Evolutionary conservation across 768 basidiomycete species (phyloP), one percentile per base, ranked within the genome.

Genomic region (Mrakia hoshinonis): DNA sequence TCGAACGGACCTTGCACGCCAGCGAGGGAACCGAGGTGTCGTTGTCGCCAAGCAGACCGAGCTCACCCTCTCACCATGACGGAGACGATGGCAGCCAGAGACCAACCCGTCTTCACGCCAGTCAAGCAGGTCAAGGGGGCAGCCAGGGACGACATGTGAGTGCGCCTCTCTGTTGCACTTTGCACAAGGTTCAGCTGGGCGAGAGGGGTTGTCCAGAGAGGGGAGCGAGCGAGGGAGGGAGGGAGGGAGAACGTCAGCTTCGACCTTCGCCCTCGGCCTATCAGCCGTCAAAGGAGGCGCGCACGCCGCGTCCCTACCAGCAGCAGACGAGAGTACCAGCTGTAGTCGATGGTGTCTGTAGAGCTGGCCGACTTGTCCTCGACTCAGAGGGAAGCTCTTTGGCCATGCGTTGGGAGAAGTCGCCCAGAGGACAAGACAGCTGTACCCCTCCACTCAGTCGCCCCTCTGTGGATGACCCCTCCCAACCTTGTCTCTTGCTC

Each of bases 121-220:
- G 67, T 68, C 12, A 29, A 46, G 12, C 67, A 68, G 55, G 54
- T 55, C 12, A 68, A 68, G 39, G 67, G 75, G 36, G 73, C 75
- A 67, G 77, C 76, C 9, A 46, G 77, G 15, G 73, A 76, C 24
- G 75, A 78, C 31, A 76, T 78, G 77, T 78, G 67, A 76, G 77
- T 77, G 34, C 9, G 46, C 47, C 13, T 70, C 24, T 49, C 13
- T 36, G 29, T 52, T 39, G 9, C 36, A 26, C 4, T 26, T 62
- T 12, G 10, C 24, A 39, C 34, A 54, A 58, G 38, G 38, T 36
- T 61, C 58, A 54, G 29, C n/a, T 29, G 39, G n/a, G 46, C n/a
- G 24, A 46, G 31, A 22, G n/a, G 13, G 24, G 24, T 48, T 7
- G n/a, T n/a, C n/a, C n/a, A 61, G 46, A 39, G 13, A 72, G 55